Base-by-base conservation (phyloP, 2,329 filamentous ascomycete genomes). In the Diaporthe longicolla region DNA sequence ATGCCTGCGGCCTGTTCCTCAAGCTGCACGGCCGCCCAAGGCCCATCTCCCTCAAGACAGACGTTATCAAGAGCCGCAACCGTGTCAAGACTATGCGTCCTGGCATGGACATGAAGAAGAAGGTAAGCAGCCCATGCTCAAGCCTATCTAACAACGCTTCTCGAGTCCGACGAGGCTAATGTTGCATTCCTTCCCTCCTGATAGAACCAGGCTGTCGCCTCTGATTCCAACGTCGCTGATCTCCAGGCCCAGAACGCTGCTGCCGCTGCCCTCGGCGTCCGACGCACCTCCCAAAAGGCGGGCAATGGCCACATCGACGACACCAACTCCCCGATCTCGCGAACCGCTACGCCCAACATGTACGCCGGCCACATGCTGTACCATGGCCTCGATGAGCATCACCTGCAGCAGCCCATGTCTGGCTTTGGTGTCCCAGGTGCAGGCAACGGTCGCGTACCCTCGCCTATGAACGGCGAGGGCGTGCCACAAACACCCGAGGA, bases 11-110 rank as follows among this genome's bases (percentile, higher is more conserved):
- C 75, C 90, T 99, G 73, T 99, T 98, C 84, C 90, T 98, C 80
- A 99, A 99, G 89, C 89, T 99, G 78, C 97, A 99, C 83, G 95
- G 95, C 77, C 93, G 95, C 35, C 92, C 97, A 75, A 93, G 97
- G 73, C 97, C 97, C 78, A 98, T 98, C 83, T 97, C 94, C 79
- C 90, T 99, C 79, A 99, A 99, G 89, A 98, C 97, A 65, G 97
- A 99, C 87, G 96, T 98, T 78, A 99, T 99, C 87, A 99, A 99
- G 88, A 98, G 95, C 87, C 95, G 97, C 80, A 99, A 99, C 85
- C 92, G 97, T 77, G 96, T 98, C 79, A 98, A 98, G 88, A 97
- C 95, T 37, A 90, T 91, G 83, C 90, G 90, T 71, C 91, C 93
- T 11, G 94, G 95, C 79, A 90, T 94, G 76, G 91, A 92, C 61